Percentiles rank a stretch among this genome's conserved stretches.
Evolutionary conservation across 2,329 filamentous ascomycete genomes (phyloP).

Genomic region (Alternaria sp.): DNA sequence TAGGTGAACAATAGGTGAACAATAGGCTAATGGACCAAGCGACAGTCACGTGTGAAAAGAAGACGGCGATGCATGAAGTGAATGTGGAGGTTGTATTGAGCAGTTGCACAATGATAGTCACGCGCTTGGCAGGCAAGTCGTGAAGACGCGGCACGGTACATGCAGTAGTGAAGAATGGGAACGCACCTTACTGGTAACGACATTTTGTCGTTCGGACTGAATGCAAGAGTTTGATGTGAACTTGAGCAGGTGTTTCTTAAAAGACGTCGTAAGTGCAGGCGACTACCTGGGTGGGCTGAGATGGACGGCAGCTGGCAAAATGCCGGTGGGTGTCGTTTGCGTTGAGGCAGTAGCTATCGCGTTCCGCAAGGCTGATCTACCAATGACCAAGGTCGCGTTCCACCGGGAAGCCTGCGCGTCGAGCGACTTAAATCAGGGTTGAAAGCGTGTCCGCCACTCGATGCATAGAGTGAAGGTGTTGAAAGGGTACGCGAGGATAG

Average conservation of each 20-base stretch:
- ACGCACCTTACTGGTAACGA: slow-evolving; percentile 38
- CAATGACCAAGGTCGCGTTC: not conserved
- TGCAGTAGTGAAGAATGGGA: not conserved
- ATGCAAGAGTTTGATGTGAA: not conserved
- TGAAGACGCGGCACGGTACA: not conserved
- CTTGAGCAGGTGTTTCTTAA: not conserved
- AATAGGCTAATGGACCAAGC: not conserved
- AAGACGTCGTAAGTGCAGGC: not conserved
- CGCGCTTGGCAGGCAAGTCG: not conserved
- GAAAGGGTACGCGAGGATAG: not conserved
- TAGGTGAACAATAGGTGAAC: not conserved
- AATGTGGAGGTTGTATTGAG: not conserved
- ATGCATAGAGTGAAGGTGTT: not conserved
- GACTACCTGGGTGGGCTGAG: not conserved
- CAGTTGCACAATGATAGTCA: not conserved
- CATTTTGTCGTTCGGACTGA: slow-evolving; percentile 16
- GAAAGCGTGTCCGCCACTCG: not conserved
- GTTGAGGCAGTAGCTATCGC: not conserved
- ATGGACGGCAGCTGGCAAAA: not conserved
- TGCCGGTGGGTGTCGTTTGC: not conserved
- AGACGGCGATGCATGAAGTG: not conserved
- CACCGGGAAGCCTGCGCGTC: not conserved
- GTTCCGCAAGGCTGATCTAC: not conserved
- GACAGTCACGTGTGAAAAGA: not conserved
- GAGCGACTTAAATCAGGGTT: not conserved